These are phyloP conservation scores for Geotrichum klebahnii DNA, from an alignment of 1,139 yeast species.

Conservation along the genomic window DNA sequence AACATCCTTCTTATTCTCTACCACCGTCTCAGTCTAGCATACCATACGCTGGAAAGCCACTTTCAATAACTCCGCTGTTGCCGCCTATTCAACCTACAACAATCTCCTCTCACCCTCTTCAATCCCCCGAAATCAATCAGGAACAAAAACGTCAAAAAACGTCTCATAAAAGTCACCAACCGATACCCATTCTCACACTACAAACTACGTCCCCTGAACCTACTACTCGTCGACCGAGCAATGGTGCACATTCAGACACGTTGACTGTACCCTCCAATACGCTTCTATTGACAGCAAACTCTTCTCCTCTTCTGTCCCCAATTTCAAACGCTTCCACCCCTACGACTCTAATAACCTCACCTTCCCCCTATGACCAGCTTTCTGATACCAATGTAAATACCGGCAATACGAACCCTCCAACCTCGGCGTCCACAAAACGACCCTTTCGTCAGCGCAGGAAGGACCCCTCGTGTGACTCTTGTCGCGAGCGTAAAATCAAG, in stretches of 20 bases:
- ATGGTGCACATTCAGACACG: constrained; percentile 1
- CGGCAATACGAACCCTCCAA: neutral
- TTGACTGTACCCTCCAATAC: constrained; percentile 8
- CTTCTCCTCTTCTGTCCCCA: constrained; percentile 16
- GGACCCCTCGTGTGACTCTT: constrained; percentile 38
- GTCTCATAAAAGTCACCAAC: neutral
- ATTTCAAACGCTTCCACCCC: constrained; percentile 9
- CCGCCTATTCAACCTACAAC: constrained; percentile 1
- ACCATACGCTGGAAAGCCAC: no score
- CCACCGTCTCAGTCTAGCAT: no score
- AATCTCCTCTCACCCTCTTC: neutral
- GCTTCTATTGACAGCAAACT: neutral
- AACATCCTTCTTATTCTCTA: no score
- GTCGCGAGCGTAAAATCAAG: constrained; percentile 37
- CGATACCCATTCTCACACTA: neutral
- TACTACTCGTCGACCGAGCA: neutral
- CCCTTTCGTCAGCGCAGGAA: constrained; percentile 35
- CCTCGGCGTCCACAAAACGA: constrained; percentile 23
- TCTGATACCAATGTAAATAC: constrained; percentile 5
- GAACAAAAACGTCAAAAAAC: neutral
- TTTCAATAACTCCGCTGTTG: neutral
- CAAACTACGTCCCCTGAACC: neutral
- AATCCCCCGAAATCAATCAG: neutral
- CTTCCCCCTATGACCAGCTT: constrained; percentile 12
- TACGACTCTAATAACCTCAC: no score